phyloP scores from a whole-genome alignment of 805 yeast genomes.

The Candida corydali region DNA sequence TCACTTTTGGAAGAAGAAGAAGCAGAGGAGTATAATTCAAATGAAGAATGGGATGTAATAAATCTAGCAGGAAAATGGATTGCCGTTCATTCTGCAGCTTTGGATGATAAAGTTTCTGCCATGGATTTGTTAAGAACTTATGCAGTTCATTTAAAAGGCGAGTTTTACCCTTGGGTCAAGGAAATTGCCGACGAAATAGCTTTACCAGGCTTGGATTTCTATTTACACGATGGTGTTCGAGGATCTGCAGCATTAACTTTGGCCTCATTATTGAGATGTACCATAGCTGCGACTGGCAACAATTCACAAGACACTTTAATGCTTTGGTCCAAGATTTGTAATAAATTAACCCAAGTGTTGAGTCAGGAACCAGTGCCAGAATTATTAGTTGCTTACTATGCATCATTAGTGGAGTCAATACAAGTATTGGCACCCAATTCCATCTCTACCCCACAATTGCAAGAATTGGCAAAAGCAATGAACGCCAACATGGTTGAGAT shows the following conservation, averaged over 20 bases:
- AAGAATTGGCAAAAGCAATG: conserved; percentile 54
- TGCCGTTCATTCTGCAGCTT: conserved; percentile 90
- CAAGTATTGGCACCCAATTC: conserved; percentile 64
- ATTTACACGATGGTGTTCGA: conserved; percentile 91
- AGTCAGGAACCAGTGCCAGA: conserved; percentile 81
- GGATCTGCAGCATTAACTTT: conserved; percentile 83
- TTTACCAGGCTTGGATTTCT: conserved; percentile 85
- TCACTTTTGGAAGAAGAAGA: conserved; percentile 88
- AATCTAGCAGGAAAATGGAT: conserved; percentile 87
- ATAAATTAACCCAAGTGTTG: conserved; percentile 63
- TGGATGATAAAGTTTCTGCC: conserved; percentile 91
- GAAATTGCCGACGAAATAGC: conserved; percentile 76
- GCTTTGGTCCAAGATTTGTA: conserved; percentile 68
- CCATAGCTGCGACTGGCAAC: conserved; percentile 52
- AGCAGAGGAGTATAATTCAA: conserved; percentile 70
- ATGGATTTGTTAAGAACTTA: conserved; percentile 83
- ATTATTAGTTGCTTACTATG: conserved; percentile 71
- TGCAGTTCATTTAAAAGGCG: conserved; percentile 77
- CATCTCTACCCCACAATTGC: conserved; percentile 52
- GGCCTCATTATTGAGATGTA: conserved; percentile 68
- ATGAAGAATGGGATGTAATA: conserved; percentile 94
- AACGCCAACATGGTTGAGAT: conserved; percentile 61
- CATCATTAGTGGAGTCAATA: conserved; percentile 63
- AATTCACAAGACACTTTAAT: conserved; percentile 58
- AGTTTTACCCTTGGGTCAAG: conserved; percentile 77